phyloP scores from a whole-genome alignment of 1,139 yeast genomes.

The Arxiozyma bovina region DNA sequence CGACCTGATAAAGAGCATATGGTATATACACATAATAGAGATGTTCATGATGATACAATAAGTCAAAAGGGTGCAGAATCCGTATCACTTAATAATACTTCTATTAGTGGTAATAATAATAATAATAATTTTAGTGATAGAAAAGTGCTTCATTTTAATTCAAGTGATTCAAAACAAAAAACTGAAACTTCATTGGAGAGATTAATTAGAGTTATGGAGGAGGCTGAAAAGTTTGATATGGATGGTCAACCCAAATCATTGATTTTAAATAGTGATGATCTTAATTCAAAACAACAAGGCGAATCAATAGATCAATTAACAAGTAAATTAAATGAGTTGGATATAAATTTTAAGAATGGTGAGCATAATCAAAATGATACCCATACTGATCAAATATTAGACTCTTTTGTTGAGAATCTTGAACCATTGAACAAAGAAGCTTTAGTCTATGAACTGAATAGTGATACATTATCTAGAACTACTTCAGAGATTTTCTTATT shows the following conservation, averaged over 20 bases:
- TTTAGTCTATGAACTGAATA: not conserved
- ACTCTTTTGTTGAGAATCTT: not conserved
- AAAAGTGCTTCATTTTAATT: no score
- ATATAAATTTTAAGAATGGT: constrained; percentile 6
- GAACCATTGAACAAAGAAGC: not conserved
- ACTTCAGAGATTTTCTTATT: not conserved
- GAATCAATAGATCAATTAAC: constrained; percentile 9
- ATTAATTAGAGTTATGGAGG: not conserved
- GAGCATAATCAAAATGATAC: not conserved
- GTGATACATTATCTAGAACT: not conserved
- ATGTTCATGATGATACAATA: not conserved
- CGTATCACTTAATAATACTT: not conserved
- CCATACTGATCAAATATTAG: not conserved
- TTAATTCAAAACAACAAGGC: not conserved
- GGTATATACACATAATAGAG: not conserved
- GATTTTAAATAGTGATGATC: not conserved
- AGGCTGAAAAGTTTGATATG: not conserved
- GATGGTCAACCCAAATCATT: not conserved
- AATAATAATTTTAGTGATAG: no score
- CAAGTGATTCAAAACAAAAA: not conserved
- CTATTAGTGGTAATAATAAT: not conserved
- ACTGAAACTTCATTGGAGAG: not conserved
- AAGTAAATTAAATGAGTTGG: constrained; percentile 9
- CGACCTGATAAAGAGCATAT: not conserved
- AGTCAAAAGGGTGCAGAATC: not conserved